Conservation (phyloP, 2,329 filamentous ascomycete species). For the Monascus ruber region DNA sequence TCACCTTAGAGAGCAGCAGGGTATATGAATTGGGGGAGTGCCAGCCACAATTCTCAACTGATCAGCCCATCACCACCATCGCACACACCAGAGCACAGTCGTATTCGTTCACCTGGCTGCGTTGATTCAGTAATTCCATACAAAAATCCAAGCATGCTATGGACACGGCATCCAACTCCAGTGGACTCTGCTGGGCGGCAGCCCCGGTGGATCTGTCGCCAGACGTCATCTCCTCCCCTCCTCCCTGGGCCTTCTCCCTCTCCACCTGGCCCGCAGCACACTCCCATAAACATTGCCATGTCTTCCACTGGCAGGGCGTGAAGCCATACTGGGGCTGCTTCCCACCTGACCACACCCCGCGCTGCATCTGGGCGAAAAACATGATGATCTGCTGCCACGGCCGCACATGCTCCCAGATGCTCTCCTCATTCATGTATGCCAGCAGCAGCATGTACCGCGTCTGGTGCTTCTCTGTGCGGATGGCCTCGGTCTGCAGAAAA, state of each 20-base stretch:
- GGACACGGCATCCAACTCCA: background rate
- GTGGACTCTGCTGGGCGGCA: too few species aligned
- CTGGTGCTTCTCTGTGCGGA: background rate
- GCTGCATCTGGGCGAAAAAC: slow-evolving; percentile 4
- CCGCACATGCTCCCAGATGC: background rate
- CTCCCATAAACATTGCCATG: background rate
- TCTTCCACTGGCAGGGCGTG: background rate
- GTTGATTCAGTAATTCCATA: slow-evolving; percentile 1
- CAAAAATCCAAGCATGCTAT: slow-evolving; percentile 1
- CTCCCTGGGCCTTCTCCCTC: too few species aligned
- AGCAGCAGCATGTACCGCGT: background rate
- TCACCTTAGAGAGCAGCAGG: background rate
- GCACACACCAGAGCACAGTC: slow-evolving; percentile 1
- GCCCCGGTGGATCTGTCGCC: too few species aligned
- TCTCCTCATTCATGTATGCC: background rate
- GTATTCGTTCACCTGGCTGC: background rate
- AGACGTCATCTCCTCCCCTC: too few species aligned
- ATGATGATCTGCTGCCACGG: slow-evolving; percentile 5
- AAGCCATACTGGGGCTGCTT: slow-evolving; percentile 1
- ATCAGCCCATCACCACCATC: background rate
- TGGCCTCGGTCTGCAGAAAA: background rate
- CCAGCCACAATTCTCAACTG: background rate
- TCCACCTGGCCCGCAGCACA: background rate
- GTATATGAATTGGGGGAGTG: background rate
- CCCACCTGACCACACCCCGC: background rate